A percentile compares a stretch with the other conserved stretches of the same genome.
Evolutionary conservation across 768 basidiomycete genomes (phyloP).

Genomic region (Myochromella boudieri): DNA sequence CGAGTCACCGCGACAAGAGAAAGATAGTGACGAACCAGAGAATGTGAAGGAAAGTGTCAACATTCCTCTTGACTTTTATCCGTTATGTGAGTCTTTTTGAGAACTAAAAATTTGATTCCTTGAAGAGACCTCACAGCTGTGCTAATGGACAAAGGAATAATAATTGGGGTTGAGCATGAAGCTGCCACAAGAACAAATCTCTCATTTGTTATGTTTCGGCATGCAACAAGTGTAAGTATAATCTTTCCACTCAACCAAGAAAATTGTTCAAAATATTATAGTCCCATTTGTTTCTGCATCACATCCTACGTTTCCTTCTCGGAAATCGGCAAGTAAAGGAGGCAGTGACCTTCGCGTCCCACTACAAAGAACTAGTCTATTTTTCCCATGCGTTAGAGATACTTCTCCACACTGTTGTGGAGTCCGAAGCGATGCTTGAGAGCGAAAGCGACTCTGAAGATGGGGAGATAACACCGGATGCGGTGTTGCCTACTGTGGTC

Average conservation of each 20-base stretch:
- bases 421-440: constrained; percentile 63
- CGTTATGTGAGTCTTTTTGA: constrained; percentile 66
- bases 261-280: too few relatives aligned
- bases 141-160: constrained; percentile 98
- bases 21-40: constrained; percentile 27
- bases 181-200: constrained; percentile 70
- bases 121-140: constrained; percentile 58
- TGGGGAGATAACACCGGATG: constrained; percentile 27
- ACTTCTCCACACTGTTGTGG: constrained; percentile 88
- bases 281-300: constrained; percentile 94
- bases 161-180: constrained; percentile 94
- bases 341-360: constrained; percentile 82
- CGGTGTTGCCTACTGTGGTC: constrained; percentile 65
- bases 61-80: constrained; percentile 92
- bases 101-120: background rate
- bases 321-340: constrained; percentile 61
- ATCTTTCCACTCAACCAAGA: too few relatives aligned
- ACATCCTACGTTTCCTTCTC: constrained; percentile 83
- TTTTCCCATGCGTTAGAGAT: constrained; percentile 95
- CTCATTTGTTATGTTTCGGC: constrained; percentile 89
- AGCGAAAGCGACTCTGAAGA: constrained; percentile 28
- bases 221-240: constrained; percentile 82
- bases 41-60: constrained; percentile 92
- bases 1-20: constrained; percentile 52
- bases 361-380: constrained; percentile 87